phyloP scores from a whole-genome alignment of 2,329 filamentous ascomycete species.

The Stagonosporopsis rhizophila region DNA sequence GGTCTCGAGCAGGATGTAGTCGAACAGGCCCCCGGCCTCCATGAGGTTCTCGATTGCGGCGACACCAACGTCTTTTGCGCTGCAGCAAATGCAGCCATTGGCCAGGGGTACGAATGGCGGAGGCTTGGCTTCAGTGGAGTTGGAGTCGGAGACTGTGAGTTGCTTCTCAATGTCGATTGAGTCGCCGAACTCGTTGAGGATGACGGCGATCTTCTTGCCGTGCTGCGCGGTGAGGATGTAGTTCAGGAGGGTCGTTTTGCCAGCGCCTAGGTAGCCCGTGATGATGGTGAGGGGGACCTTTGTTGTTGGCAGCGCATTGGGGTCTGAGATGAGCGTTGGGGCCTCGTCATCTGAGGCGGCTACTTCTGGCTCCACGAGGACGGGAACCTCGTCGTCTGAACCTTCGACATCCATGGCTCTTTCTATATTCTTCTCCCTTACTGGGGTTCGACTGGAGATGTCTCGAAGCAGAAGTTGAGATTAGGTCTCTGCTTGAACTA shows the following conservation, averaged over 20 bases:
- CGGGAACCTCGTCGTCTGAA: constrained; percentile 44
- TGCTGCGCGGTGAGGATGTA: constrained; percentile 95
- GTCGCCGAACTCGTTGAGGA: constrained; percentile 74
- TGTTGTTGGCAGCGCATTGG: constrained; percentile 58
- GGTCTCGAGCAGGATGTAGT: constrained; percentile 97
- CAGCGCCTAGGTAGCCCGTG: constrained; percentile 90
- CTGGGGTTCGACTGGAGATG: neutral
- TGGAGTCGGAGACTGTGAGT: constrained; percentile 74
- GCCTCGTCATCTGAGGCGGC: constrained; percentile 31
- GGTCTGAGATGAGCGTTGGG: constrained; percentile 38
- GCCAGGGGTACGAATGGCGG: constrained; percentile 83
- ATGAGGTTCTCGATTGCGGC: constrained; percentile 95
- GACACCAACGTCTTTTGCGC: constrained; percentile 94
- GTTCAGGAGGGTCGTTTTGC: constrained; percentile 94
- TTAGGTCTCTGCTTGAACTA: too few species aligned
- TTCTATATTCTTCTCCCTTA: neutral
- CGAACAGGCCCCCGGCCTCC: constrained; percentile 90
- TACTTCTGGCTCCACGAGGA: constrained; percentile 63
- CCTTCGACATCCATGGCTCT: constrained; percentile 18
- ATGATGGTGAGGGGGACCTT: constrained; percentile 88
- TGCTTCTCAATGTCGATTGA: constrained; percentile 94
- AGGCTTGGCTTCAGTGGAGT: constrained; percentile 39
- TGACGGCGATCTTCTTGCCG: constrained; percentile 97
- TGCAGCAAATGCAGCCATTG: constrained; percentile 98
- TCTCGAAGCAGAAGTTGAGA: neutral